Evolutionary conservation across 2,329 filamentous ascomycete species (phyloP), one percentile per base, ranked within the genome.

Genomic region (Colletotrichum sp.): DNA sequence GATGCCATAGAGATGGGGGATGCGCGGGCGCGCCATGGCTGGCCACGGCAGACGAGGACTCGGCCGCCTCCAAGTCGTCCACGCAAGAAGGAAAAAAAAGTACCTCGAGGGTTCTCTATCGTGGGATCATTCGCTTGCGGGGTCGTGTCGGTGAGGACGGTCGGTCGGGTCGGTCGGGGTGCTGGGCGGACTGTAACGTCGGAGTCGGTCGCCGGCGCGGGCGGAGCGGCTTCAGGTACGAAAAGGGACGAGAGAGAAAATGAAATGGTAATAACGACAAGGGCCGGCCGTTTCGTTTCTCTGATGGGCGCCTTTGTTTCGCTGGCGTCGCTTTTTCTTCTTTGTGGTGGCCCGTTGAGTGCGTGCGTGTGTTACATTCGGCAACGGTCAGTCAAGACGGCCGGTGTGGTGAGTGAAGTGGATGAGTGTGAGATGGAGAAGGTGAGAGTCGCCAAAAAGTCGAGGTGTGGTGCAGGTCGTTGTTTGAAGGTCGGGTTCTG

Each of bases 1-100:
- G 59, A 78, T 75, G 76, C 77, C 77, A 26, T 78, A 78, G 59
- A 74, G 65, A 52, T 71, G 59, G 57, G 77, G 77, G 30, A 78
- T 72, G 67, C 77, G 76, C 39, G 48, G 70, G 67, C 77, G 77
- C 43, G 77, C 64, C 77, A 78, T 78, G 67, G 26, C 76, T 57
- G 57, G 28, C 10, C 12, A 64, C 30, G 73, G 32, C 39, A 36
- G 21, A 18, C n/a, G 34, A 30, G 34, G 55, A 57, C 57, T 67
- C 70, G 26, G 26, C 64, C 63, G 43, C 73, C 59, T 59, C n/a
- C 43, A 26, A 57, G 57, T 32, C n/a, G 43, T 48, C 43, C 10
- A 21, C n/a, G 1, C 43, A 12, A 21, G n/a, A n/a, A 43, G n/a
- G 12, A 48, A 43, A 39, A 9, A 48, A 48, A 21, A 4, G 6